Percentiles rank a stretch among this genome's conserved stretches.
phyloP scores from a whole-genome alignment of 805 yeast genomes.

The Yueomyces sinensis region DNA sequence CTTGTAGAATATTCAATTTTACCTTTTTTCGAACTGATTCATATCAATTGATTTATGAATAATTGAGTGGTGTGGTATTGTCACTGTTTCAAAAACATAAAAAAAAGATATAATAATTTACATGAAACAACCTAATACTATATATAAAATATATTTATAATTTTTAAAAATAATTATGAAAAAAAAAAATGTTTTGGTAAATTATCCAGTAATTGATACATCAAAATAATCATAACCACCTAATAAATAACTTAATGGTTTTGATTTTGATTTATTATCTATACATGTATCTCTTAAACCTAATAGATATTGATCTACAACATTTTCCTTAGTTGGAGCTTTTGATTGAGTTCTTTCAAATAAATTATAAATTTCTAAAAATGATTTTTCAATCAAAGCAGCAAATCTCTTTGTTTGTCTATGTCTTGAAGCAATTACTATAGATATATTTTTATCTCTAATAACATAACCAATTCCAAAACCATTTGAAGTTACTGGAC shows the following conservation, averaged over 20 bases:
- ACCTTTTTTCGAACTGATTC: too few relatives aligned
- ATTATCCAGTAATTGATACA: constrained; percentile 18
- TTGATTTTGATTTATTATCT: constrained; percentile 15
- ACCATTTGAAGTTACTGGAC: constrained; percentile 83
- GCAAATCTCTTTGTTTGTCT: constrained; percentile 71
- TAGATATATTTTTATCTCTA: constrained; percentile 62
- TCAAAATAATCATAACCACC: constrained; percentile 89
- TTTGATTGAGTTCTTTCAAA: constrained; percentile 21
- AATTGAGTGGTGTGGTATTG: too few relatives aligned
- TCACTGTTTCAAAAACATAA: too few relatives aligned
- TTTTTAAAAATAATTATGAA: too few relatives aligned
- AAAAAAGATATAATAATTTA: too few relatives aligned
- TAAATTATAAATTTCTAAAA: constrained; percentile 44
- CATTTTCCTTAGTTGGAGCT: background rate
- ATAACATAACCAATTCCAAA: constrained; percentile 89
- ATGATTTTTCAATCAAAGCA: constrained; percentile 52
- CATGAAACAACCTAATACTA: too few relatives aligned
- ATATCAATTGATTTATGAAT: too few relatives aligned
- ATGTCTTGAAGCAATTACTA: constrained; percentile 78
- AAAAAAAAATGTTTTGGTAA: too few relatives aligned
- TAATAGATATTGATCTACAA: constrained; percentile 2
- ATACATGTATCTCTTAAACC: constrained; percentile 2
- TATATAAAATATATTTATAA: too few relatives aligned
- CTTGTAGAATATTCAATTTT: too few relatives aligned
- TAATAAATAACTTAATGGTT: constrained; percentile 30